These are phyloP conservation scores for Artemisia tridentata DNA, from an alignment of 129 eudicot genomes.

Conservation along the genomic window DNA sequence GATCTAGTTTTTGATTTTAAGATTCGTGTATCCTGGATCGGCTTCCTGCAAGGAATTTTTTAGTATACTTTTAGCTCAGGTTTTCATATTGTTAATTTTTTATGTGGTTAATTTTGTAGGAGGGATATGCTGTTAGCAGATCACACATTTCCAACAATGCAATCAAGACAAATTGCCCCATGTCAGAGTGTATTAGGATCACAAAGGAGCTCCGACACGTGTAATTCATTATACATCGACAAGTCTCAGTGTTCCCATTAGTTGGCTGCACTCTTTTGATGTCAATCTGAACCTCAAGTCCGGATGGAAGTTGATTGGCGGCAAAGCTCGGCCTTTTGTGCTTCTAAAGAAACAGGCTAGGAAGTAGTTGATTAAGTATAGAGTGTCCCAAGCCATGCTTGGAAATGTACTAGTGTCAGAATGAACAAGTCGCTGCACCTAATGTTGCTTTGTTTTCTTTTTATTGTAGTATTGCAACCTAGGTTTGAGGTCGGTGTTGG, in stretches of 20 bases:
- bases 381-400: too few species aligned
- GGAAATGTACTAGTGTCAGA: too few species aligned
- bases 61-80: not conserved
- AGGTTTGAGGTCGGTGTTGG: too few species aligned
- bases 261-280: not conserved
- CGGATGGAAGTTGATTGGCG: not conserved
- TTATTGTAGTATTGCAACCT: too few species aligned
- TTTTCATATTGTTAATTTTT: not conserved
- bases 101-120: constrained; percentile 39
- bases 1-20: not conserved
- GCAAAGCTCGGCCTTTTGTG: not conserved
- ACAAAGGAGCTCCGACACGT: constrained; percentile 49
- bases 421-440: too few species aligned
- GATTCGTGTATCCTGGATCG: not conserved
- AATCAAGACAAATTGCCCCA: constrained; percentile 91
- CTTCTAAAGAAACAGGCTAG: not conserved
- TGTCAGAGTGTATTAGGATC: constrained; percentile 67
- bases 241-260: not conserved
- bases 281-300: not conserved
- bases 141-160: constrained; percentile 86
- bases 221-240: not conserved
- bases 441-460: too few species aligned
- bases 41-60: not conserved
- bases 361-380: not conserved
- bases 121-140: constrained; percentile 67